A percentile compares a stretch with the other conserved stretches of the same genome.
These are phyloP conservation scores for Kockovaella imperatae DNA, from an alignment of 768 basidiomycete genomes.

Conservation along the genomic window DNA sequence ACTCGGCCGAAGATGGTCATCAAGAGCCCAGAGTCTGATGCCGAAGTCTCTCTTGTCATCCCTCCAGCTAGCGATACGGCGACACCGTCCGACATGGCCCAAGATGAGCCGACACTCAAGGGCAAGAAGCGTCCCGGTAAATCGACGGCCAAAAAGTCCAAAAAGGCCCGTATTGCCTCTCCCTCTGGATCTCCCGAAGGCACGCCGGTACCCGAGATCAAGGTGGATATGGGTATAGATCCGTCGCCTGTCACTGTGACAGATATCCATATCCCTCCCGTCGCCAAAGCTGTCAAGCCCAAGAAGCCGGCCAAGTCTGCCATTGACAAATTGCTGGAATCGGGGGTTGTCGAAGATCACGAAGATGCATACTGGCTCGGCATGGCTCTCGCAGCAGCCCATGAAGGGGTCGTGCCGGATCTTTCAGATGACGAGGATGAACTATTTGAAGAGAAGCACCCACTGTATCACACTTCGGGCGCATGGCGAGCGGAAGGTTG, in stretches of 20 bases:
- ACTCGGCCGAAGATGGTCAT: not conserved
- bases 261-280: conserved; percentile 1
- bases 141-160: conserved; percentile 20
- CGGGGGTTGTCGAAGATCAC: conserved; percentile 69
- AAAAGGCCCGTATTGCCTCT: conserved; percentile 27
- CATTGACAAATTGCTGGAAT: conserved; percentile 45
- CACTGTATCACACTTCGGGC: conserved; percentile 63
- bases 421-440: conserved; percentile 13
- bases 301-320: conserved; percentile 14
- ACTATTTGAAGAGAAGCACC: conserved; percentile 11
- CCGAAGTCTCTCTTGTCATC: not conserved
- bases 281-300: conserved; percentile 14
- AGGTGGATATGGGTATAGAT: conserved; percentile 6
- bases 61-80: conserved; percentile 3
- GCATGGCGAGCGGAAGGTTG: conserved; percentile 89
- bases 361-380: conserved; percentile 71
- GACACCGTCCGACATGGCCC: not conserved
- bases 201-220: conserved; percentile 18
- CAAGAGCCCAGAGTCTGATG: not conserved
- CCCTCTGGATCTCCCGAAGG: conserved; percentile 11
- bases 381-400: conserved; percentile 38
- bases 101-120: not conserved
- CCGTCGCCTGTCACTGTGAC: conserved; percentile 1
- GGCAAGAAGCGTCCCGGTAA: conserved; percentile 23
- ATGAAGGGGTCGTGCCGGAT: conserved; percentile 16